Evolutionary conservation across 495 filamentous ascomycete species (phyloP).

Genomic region (Polyplosphaeria fusca): DNA sequence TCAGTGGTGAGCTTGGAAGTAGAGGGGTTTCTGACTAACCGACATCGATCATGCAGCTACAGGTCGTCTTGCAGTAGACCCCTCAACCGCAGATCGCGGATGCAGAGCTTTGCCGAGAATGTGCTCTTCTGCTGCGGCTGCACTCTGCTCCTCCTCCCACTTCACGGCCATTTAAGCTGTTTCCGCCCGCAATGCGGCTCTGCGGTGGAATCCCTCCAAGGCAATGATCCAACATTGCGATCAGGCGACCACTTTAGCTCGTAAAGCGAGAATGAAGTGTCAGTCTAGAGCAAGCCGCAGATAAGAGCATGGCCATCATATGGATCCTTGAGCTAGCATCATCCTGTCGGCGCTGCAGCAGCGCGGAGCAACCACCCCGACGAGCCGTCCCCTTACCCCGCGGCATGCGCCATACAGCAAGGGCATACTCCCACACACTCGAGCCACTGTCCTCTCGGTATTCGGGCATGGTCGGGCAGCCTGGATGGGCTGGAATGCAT

Average conservation of each 20-base stretch:
- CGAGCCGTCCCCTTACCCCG: slow-evolving; percentile 19
- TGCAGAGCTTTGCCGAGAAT: background rate
- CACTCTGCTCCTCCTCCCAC: background rate
- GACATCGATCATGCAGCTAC: slow-evolving; percentile 7
- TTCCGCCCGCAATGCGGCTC: slow-evolving; percentile 18
- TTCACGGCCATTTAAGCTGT: slow-evolving; percentile 13
- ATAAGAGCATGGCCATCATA: slow-evolving; percentile 20
- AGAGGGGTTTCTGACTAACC: slow-evolving; percentile 6
- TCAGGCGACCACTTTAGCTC: slow-evolving; percentile 24
- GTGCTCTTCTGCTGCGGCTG: background rate
- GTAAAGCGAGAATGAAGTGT: slow-evolving; percentile 5
- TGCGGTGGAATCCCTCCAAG: slow-evolving; percentile 1
- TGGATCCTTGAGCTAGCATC: slow-evolving; percentile 7
- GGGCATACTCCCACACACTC: background rate
- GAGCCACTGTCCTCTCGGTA: too few relatives aligned
- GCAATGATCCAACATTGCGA: slow-evolving; percentile 3
- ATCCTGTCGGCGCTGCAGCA: slow-evolving; percentile 20
- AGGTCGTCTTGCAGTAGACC: background rate
- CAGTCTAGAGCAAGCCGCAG: slow-evolving; percentile 23
- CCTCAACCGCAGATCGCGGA: background rate
- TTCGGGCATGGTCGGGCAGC: too few relatives aligned
- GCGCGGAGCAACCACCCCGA: slow-evolving; percentile 8
- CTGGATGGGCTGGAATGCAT: too few relatives aligned
- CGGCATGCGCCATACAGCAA: background rate
- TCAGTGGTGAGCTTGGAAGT: background rate